Evolutionary conservation across 768 basidiomycete genomes (phyloP).

Genomic region (Boletus rubescentipes): DNA sequence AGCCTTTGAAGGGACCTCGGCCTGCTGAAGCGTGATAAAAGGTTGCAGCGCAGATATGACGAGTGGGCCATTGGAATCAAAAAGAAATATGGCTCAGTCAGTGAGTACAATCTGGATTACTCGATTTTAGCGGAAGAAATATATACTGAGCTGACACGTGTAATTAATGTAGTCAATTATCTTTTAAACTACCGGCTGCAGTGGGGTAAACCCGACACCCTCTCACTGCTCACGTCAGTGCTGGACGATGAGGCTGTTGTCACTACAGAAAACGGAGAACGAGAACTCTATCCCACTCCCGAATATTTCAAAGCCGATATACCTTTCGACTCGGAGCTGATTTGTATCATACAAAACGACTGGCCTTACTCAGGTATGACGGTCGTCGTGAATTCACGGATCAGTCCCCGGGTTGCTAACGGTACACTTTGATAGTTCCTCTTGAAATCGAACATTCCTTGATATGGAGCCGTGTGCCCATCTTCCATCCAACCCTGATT

Average conservation of each 20-base stretch:
- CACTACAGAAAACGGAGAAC: background rate
- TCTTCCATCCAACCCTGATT: constrained; percentile 61
- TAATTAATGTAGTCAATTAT: constrained; percentile 55
- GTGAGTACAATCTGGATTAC: constrained; percentile 39
- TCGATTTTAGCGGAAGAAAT: background rate
- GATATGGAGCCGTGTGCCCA: constrained; percentile 75
- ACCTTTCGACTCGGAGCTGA: constrained; percentile 43
- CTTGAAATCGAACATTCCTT: constrained; percentile 70
- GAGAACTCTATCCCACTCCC: constrained; percentile 26
- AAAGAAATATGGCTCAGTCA: constrained; percentile 60
- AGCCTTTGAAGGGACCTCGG: constrained; percentile 65
- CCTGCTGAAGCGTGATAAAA: constrained; percentile 69
- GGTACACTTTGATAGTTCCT: constrained; percentile 47
- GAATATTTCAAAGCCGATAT: constrained; percentile 68
- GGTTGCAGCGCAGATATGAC: constrained; percentile 66
- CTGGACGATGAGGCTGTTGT: constrained; percentile 40
- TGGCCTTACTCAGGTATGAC: constrained; percentile 83
- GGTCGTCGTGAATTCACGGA: background rate
- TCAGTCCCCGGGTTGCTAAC: background rate
- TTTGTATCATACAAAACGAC: constrained; percentile 78
- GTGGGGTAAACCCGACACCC: constrained; percentile 71
- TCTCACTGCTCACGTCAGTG: constrained; percentile 57
- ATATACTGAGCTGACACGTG: background rate
- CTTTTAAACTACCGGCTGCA: constrained; percentile 66
- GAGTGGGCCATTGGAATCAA: constrained; percentile 56